phyloP scores from a whole-genome alignment of 768 basidiomycete genomes.

The Phanerochaete sordida region DNA sequence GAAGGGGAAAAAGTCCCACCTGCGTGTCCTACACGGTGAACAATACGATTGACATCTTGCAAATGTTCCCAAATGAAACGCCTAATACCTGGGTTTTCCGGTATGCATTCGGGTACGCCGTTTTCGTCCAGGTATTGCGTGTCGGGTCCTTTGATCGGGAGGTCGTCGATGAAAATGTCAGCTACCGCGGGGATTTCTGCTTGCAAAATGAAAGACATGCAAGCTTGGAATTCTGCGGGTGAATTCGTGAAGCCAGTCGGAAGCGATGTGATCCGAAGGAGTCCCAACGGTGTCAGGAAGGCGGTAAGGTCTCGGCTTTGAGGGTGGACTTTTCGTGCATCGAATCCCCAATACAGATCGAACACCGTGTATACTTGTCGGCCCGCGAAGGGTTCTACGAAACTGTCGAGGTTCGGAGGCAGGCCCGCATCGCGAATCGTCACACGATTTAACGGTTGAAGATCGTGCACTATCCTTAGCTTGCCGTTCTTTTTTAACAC shows the following conservation, averaged over 20 bases:
- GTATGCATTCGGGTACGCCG: constrained; percentile 2
- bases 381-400: constrained; percentile 22
- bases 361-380: constrained; percentile 13
- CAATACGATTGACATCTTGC: constrained; percentile 13
- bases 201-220: constrained; percentile 19
- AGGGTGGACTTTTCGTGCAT: constrained; percentile 9
- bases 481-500: constrained; percentile 33
- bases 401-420: constrained; percentile 30
- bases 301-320: constrained; percentile 15
- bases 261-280: constrained; percentile 8
- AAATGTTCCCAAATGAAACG: constrained; percentile 22
- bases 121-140: constrained; percentile 9
- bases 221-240: constrained; percentile 17
- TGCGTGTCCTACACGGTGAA: constrained; percentile 12
- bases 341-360: constrained; percentile 16
- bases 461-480: constrained; percentile 32
- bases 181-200: constrained; percentile 19
- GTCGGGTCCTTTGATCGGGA: constrained; percentile 18
- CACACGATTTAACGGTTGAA: constrained; percentile 36
- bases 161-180: constrained; percentile 22
- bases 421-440: constrained; percentile 35
- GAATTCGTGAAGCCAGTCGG: constrained; percentile 21
- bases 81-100: constrained; percentile 13
- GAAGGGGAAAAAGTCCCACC: constrained; percentile 11
- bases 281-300: constrained; percentile 16